A percentile compares a stretch with the other conserved stretches of the same genome.
Evolutionary conservation across 2,329 filamentous ascomycete species (phyloP).

Genomic region (Talaromyces sp.): DNA sequence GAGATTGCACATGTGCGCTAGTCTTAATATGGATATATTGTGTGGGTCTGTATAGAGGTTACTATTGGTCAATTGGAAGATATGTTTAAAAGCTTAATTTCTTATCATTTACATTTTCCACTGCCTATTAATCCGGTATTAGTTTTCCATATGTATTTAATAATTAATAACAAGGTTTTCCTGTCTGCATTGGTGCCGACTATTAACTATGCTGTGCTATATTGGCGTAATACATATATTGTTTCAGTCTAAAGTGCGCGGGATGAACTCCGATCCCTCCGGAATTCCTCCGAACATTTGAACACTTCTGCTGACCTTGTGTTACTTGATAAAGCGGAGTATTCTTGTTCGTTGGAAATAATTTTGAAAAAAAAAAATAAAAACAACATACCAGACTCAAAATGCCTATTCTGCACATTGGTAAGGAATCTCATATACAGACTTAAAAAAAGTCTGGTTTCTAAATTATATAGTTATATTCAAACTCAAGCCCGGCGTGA

Average conservation of each 20-base stretch:
- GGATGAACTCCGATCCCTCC: conserved; percentile 20
- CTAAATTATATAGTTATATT: neutral
- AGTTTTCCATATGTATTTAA: neutral
- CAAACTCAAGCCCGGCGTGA: neutral
- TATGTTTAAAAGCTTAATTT: neutral
- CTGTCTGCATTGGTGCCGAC: neutral
- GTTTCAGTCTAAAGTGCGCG: conserved; percentile 8
- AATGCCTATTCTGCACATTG: neutral
- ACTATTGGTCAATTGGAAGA: no score
- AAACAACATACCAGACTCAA: neutral
- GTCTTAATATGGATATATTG: no score
- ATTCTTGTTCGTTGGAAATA: neutral
- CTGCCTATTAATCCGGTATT: neutral
- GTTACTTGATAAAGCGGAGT: neutral
- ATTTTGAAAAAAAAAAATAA: no score
- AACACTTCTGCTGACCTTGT: conserved; percentile 21
- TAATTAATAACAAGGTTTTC: rapidly evolving
- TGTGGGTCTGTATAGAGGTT: no score
- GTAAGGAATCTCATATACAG: neutral
- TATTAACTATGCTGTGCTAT: neutral
- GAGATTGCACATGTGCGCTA: neutral
- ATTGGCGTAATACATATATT: neutral
- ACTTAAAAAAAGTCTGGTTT: neutral
- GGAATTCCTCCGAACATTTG: conserved; percentile 24
- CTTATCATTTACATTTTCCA: neutral